Conservation (phyloP, 2,329 filamentous ascomycete genomes). For the Alternaria brassicicola region DNA sequence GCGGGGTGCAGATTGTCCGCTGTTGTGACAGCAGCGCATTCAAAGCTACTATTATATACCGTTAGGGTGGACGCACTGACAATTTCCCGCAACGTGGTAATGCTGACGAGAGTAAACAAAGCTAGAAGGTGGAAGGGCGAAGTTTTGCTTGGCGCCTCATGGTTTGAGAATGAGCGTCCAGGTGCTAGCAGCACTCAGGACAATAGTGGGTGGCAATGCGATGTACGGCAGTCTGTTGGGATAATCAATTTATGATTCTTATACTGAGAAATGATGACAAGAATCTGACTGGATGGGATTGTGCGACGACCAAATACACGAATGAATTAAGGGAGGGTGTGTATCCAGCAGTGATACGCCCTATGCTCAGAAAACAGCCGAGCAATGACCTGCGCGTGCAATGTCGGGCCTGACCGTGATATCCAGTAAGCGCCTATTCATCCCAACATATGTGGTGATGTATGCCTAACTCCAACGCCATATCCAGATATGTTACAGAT, state of each 20-base stretch:
- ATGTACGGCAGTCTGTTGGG: not conserved
- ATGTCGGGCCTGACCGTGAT: not conserved
- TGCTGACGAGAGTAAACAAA: not conserved
- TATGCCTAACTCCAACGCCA: constrained; percentile 16
- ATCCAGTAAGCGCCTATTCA: constrained; percentile 1
- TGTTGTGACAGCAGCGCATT: not conserved
- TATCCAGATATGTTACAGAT: constrained; percentile 34
- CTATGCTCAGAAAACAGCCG: not conserved
- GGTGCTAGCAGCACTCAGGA: not conserved
- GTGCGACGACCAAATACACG: not conserved
- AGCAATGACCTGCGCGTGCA: not conserved
- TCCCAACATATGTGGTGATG: constrained; percentile 8
- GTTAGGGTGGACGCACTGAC: not conserved
- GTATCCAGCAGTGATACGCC: not conserved
- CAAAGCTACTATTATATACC: not conserved
- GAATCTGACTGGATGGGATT: not conserved
- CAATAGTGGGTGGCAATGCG: not conserved
- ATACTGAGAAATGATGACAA: not conserved
- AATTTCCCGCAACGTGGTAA: not conserved
- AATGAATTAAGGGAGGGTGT: not conserved
- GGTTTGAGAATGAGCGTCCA: not conserved
- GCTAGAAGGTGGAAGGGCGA: not conserved
- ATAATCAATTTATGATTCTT: not conserved
- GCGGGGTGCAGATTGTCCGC: not conserved
- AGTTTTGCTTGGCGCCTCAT: not conserved